phyloP scores from a whole-genome alignment of 78 protist species.

The Cavenderia fasciculata region DNA sequence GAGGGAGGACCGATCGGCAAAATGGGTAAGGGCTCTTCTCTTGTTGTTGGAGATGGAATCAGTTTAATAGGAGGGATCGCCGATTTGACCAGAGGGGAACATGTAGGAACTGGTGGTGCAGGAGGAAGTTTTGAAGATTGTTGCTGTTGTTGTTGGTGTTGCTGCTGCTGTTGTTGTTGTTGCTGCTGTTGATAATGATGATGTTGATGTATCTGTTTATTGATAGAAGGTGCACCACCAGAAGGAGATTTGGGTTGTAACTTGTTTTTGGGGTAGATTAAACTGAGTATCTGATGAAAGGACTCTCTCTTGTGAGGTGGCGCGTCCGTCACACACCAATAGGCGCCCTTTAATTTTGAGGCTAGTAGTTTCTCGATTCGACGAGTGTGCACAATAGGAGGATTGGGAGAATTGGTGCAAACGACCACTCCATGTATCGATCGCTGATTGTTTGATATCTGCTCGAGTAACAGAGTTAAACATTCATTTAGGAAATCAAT shows the following conservation, averaged over 20 bases:
- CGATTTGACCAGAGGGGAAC: too few species aligned
- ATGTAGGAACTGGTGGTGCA: too few species aligned
- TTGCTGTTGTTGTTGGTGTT: conserved; percentile 18
- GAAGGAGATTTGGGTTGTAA: neutral
- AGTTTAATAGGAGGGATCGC: too few species aligned
- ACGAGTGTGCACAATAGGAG: conserved; percentile 36
- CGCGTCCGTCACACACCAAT: conserved; percentile 74
- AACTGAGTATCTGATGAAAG: conserved; percentile 63
- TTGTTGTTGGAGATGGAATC: too few species aligned
- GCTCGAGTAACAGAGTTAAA: neutral
- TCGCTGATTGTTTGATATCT: neutral
- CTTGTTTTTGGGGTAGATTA: conserved; percentile 45
- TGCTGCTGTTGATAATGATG: conserved; percentile 4
- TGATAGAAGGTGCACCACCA: neutral
- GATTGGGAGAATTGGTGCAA: conserved; percentile 66
- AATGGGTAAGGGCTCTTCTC: too few species aligned
- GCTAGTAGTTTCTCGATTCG: conserved; percentile 60
- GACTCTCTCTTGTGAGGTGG: conserved; percentile 57
- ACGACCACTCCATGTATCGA: conserved; percentile 47
- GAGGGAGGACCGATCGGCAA: too few species aligned
- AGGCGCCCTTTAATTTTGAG: conserved; percentile 23
- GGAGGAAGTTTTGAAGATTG: neutral
- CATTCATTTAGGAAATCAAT: conserved; percentile 52
- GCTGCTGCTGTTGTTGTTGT: conserved; percentile 5
- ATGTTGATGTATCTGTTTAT: neutral